These are phyloP conservation scores for Xylariomycetidae sp. DNA, from an alignment of 2,329 filamentous ascomycete species.

Conservation along the genomic window DNA sequence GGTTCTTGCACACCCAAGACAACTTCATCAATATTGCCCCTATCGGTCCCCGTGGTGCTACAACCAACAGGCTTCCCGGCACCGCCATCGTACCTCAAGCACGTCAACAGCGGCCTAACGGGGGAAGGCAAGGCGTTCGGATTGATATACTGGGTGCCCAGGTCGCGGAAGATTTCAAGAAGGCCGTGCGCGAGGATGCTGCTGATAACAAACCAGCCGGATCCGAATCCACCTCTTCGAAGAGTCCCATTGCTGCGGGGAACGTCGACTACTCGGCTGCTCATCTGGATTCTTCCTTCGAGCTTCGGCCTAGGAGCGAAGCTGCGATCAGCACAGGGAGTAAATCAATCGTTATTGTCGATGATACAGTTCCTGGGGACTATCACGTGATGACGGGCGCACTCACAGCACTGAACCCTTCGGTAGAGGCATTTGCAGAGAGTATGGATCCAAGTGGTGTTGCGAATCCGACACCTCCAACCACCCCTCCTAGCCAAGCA, in stretches of 20 bases:
- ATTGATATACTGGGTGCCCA: constrained; percentile 80
- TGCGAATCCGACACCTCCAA: constrained; percentile 54
- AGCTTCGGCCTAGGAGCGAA: constrained; percentile 42
- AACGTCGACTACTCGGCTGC: constrained; percentile 37
- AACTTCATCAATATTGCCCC: constrained; percentile 44
- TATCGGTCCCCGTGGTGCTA: constrained; percentile 45
- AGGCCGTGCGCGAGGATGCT: constrained; percentile 62
- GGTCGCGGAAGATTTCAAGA: constrained; percentile 72
- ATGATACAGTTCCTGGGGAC: constrained; percentile 52
- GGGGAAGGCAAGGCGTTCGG: constrained; percentile 50
- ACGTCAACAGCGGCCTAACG: constrained; percentile 34
- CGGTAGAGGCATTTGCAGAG: constrained; percentile 49
- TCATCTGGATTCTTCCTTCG: constrained; percentile 37
- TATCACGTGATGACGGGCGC: constrained; percentile 47
- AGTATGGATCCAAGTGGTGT: constrained; percentile 39
- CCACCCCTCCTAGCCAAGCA: constrained; percentile 47
- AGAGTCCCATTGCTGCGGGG: constrained; percentile 24
- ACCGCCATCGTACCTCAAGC: constrained; percentile 56
- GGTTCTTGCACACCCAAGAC: constrained; percentile 37
- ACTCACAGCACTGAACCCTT: constrained; percentile 36
- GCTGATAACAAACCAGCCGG: constrained; percentile 34
- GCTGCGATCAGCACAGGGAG: constrained; percentile 69
- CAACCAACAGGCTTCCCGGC: constrained; percentile 52
- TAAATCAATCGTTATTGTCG: constrained; percentile 84
- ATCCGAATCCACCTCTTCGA: constrained; percentile 16